phyloP scores from a whole-genome alignment of 495 filamentous ascomycete genomes.

The Lineolata rhizophorae region DNA sequence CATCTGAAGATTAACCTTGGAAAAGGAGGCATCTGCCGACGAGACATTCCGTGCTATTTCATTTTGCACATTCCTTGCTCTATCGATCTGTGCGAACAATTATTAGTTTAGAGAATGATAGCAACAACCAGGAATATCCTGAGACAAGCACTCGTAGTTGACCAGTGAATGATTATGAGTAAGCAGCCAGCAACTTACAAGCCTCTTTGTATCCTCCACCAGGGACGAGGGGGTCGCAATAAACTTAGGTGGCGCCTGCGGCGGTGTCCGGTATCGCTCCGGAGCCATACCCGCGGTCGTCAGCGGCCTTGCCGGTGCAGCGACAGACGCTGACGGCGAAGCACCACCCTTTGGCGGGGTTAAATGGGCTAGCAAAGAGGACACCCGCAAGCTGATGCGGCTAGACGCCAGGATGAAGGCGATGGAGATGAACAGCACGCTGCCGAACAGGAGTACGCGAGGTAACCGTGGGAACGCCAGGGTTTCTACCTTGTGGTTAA shows the following conservation, averaged over 20 bases:
- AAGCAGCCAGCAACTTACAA: conserved; percentile 15
- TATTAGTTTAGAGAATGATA: no score
- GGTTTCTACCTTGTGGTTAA: no score
- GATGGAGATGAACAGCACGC: conserved; percentile 39
- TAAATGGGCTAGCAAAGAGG: conserved; percentile 33
- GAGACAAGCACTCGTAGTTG: no score
- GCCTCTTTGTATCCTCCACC: conserved; percentile 48
- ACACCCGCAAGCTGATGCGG: conserved; percentile 39
- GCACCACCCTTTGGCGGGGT: conserved; percentile 9
- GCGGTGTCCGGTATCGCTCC: conserved; percentile 43
- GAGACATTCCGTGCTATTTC: conserved; percentile 45
- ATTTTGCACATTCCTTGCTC: conserved; percentile 48
- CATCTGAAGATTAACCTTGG: conserved; percentile 21
- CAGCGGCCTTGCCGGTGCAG: conserved; percentile 22
- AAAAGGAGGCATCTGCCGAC: conserved; percentile 27
- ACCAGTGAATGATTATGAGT: no score
- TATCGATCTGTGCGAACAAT: conserved; percentile 33
- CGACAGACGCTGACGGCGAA: conserved; percentile 1
- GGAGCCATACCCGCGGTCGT: conserved; percentile 47
- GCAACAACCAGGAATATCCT: no score
- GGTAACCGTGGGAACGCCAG: no score
- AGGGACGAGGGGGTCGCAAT: conserved; percentile 60
- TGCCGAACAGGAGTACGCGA: conserved; percentile 27
- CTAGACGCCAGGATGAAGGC: conserved; percentile 59
- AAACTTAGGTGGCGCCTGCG: conserved; percentile 70